Evolutionary conservation across 352 stramenopile species (phyloP).

Genomic region (Phytophthora rubi): DNA sequence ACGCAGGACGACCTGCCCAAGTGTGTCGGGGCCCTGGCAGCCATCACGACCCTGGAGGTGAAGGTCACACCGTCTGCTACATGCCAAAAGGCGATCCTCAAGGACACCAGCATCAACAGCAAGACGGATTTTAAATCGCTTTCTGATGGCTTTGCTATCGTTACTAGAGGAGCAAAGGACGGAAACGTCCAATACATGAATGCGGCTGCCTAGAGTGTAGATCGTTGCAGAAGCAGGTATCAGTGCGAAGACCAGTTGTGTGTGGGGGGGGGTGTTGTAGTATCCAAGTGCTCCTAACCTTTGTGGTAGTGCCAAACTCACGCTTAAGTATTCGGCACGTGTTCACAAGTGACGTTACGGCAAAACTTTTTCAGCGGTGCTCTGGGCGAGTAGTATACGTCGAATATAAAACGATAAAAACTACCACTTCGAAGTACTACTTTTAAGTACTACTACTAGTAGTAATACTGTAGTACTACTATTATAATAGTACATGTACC

Average conservation of each 20-base stretch:
- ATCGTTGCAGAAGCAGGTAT: not conserved
- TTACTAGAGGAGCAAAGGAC: slow-evolving; percentile 58
- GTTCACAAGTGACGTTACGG: too few relatives aligned
- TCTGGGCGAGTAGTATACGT: too few relatives aligned
- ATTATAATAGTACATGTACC: too few relatives aligned
- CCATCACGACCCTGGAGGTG: slow-evolving; percentile 49
- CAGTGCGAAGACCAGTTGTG: not conserved
- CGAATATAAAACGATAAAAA: too few relatives aligned
- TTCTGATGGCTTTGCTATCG: slow-evolving; percentile 62
- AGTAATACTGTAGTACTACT: too few relatives aligned
- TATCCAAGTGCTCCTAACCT: too few relatives aligned
- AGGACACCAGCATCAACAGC: slow-evolving; percentile 64
- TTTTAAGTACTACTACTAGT: too few relatives aligned
- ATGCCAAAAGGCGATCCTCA: slow-evolving; percentile 55
- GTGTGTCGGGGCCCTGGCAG: slow-evolving; percentile 58
- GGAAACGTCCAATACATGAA: slow-evolving; percentile 65
- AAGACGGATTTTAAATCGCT: slow-evolving; percentile 56
- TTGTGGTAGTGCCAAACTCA: too few relatives aligned
- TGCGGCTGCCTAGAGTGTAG: slow-evolving; percentile 18
- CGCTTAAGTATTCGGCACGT: too few relatives aligned
- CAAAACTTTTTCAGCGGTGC: too few relatives aligned
- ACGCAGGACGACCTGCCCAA: slow-evolving; percentile 54
- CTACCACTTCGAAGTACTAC: too few relatives aligned
- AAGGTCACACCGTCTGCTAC: slow-evolving; percentile 43
- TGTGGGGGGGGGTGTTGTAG: not conserved